Percentiles rank a stretch among this genome's conserved stretches.
Conservation (phyloP, 306 rosid genomes). For the Sphenostylis stenocarpa region DNA sequence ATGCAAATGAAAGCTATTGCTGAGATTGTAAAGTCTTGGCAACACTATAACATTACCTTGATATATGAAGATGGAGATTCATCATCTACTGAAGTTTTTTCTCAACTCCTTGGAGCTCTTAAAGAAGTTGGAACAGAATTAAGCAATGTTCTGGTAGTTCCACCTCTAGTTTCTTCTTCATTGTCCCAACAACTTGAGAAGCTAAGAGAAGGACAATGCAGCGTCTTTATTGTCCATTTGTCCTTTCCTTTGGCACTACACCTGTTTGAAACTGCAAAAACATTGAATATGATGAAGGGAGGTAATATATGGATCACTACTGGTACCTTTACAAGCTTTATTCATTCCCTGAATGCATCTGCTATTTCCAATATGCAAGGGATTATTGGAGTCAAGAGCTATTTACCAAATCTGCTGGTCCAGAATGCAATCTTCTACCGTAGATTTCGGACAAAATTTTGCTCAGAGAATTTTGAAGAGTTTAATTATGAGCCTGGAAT, state of each 20-base stretch:
- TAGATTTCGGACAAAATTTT: slow-evolving; percentile 34
- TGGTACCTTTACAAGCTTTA: slow-evolving; percentile 42
- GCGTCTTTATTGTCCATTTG: slow-evolving; percentile 47
- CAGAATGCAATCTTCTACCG: slow-evolving; percentile 2
- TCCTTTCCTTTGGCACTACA: slow-evolving; percentile 34
- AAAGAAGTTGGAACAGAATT: slow-evolving; percentile 31
- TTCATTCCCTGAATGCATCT: slow-evolving; percentile 51
- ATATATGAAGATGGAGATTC: slow-evolving; percentile 50
- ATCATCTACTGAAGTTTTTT: slow-evolving; percentile 31
- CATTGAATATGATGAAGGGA: slow-evolving; percentile 48
- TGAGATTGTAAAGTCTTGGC: slow-evolving; percentile 42
- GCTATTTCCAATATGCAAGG: slow-evolving; percentile 49
- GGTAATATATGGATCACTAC: slow-evolving; percentile 60
- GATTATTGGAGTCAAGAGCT: slow-evolving; percentile 47
- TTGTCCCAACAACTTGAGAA: slow-evolving; percentile 41
- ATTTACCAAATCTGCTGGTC: slow-evolving; percentile 5
- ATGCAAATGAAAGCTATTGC: slow-evolving; percentile 48
- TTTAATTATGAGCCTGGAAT: slow-evolving; percentile 43
- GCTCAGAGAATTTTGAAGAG: slow-evolving; percentile 29
- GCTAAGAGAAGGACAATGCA: slow-evolving; percentile 35
- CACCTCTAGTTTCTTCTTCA: slow-evolving; percentile 39
- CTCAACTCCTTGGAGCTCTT: slow-evolving; percentile 38
- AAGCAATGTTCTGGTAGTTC: slow-evolving; percentile 30
- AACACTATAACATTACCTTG: slow-evolving; percentile 33
- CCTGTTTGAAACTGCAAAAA: slow-evolving; percentile 44